These are phyloP conservation scores for Penicillium malachiteum DNA, from an alignment of 495 filamentous ascomycete genomes.

Conservation along the genomic window DNA sequence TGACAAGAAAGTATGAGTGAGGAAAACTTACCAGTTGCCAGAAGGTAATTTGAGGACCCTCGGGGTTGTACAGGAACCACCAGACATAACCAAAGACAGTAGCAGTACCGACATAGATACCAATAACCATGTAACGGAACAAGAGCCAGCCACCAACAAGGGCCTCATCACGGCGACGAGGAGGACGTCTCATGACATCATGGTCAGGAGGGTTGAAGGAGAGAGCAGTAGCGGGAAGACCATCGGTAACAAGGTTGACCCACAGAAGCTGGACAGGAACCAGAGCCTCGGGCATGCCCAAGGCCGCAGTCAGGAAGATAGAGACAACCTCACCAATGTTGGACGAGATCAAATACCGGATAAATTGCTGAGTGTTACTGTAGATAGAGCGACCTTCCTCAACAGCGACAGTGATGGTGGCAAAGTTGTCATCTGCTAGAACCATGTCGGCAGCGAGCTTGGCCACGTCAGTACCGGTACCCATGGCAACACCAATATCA, in stretches of 20 bases:
- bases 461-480: conserved; percentile 95
- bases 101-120: conserved; percentile 88
- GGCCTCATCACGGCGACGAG: conserved; percentile 85
- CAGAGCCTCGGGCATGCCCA: conserved; percentile 97
- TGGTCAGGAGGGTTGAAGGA: conserved; percentile 98
- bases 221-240: conserved; percentile 91
- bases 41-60: conserved; percentile 90
- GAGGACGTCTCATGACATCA: conserved; percentile 92
- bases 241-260: conserved; percentile 99
- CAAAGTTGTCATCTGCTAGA: conserved; percentile 97
- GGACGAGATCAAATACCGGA: conserved; percentile 96
- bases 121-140: conserved; percentile 96
- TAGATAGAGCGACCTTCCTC: conserved; percentile 98
- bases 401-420: conserved; percentile 92
- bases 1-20: background rate
- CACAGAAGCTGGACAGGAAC: conserved; percentile 97
- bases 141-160: conserved; percentile 95
- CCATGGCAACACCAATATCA: conserved; percentile 99
- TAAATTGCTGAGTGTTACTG: conserved; percentile 99
- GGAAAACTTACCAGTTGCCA: conserved; percentile 67
- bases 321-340: conserved; percentile 99
- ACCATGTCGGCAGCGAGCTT: conserved; percentile 99
- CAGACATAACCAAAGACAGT: conserved; percentile 98
- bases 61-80: conserved; percentile 98
- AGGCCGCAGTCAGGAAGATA: conserved; percentile 95